Conservation (phyloP, 345 rosid species). For the Excoecaria cochinchinensis region DNA sequence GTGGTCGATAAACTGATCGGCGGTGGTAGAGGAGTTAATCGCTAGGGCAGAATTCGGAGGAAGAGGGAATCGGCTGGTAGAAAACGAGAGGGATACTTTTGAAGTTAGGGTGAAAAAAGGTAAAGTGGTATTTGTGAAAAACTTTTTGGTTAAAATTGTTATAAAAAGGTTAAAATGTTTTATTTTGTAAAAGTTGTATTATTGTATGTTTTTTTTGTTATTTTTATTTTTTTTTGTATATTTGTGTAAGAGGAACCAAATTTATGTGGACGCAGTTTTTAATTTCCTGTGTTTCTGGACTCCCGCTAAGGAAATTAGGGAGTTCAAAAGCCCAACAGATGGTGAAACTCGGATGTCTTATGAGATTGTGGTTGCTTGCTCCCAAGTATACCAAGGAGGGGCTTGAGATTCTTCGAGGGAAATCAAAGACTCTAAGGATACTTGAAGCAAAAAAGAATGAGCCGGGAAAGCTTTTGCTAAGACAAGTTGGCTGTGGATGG, state of each 20-base stretch:
- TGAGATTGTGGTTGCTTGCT: constrained; percentile 92
- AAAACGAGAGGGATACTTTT: too few species aligned
- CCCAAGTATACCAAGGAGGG: constrained; percentile 78
- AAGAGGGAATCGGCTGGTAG: too few species aligned
- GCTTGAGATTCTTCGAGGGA: constrained; percentile 85
- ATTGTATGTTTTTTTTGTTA: too few species aligned
- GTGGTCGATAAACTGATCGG: too few species aligned
- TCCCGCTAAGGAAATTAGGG: constrained; percentile 85
- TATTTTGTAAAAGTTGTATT: too few species aligned
- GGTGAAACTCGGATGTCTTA: constrained; percentile 97
- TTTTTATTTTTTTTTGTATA: too few species aligned
- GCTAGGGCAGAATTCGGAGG: too few species aligned
- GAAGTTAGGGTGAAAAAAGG: too few species aligned
- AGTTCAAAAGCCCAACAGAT: constrained; percentile 88
- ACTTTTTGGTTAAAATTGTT: too few species aligned
- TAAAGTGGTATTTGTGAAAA: too few species aligned
- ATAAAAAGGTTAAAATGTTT: too few species aligned
- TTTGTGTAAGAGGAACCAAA: not conserved
- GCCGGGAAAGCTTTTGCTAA: constrained; percentile 74
- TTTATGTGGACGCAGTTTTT: constrained; percentile 16
- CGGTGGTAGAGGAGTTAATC: too few species aligned
- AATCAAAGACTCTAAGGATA: constrained; percentile 87
- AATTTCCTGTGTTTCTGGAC: constrained; percentile 33
- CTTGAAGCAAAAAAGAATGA: constrained; percentile 74
- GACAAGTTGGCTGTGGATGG: constrained; percentile 96